A percentile compares a stretch with the other conserved stretches of the same genome.
phyloP scores from a whole-genome alignment of 768 basidiomycete species.

The Lactarius vividus region DNA sequence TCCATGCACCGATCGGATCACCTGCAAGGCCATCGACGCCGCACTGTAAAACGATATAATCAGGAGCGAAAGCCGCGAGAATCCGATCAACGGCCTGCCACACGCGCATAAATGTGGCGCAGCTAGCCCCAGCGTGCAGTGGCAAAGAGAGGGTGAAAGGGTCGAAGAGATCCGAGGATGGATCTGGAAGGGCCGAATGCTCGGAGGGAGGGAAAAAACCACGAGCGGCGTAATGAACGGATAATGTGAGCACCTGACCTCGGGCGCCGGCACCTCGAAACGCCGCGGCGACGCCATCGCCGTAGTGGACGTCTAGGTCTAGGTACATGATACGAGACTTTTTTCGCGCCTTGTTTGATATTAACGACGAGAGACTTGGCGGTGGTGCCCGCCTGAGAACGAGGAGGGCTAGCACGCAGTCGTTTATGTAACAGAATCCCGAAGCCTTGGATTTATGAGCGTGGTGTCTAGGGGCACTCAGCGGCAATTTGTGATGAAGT shows the following conservation, averaged over 20 bases:
- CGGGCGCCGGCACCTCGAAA: conserved; percentile 43
- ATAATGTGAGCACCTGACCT: conserved; percentile 55
- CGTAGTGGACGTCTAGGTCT: conserved; percentile 90
- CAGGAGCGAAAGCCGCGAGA: conserved; percentile 61
- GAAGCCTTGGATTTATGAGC: conserved; percentile 73
- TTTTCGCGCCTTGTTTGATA: conserved; percentile 21
- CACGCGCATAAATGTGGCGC: conserved; percentile 56
- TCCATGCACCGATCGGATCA: conserved; percentile 74
- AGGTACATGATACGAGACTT: conserved; percentile 80
- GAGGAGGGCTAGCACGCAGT: conserved; percentile 80
- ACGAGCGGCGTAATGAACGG: conserved; percentile 77
- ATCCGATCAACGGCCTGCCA: conserved; percentile 65
- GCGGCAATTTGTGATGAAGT: neutral
- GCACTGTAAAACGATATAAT: conserved; percentile 80
- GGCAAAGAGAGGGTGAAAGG: conserved; percentile 80
- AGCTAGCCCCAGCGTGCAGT: conserved; percentile 66
- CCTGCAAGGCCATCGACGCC: conserved; percentile 86
- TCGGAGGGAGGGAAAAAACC: conserved; percentile 79
- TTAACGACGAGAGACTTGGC: conserved; percentile 2
- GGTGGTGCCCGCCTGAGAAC: conserved; percentile 48
- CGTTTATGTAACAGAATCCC: conserved; percentile 94
- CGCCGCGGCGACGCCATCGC: conserved; percentile 82
- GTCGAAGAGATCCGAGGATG: conserved; percentile 41
- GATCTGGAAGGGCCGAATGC: conserved; percentile 46
- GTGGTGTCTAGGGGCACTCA: conserved; percentile 60